Base-by-base conservation (phyloP, 306 rosid species). In the Senna tora region DNA sequence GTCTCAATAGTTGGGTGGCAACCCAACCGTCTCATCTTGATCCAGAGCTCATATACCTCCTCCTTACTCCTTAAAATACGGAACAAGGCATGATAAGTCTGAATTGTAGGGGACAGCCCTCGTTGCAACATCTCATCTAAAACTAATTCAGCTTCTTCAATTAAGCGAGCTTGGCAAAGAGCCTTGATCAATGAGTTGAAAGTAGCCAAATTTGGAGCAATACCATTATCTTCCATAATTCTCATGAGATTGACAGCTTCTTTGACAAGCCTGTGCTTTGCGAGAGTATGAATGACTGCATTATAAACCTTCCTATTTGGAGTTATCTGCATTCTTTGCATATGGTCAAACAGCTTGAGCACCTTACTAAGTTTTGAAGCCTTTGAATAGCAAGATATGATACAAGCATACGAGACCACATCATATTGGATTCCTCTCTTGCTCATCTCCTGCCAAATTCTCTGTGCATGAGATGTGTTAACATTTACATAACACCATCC, bases 401-500 rank as follows among this genome's bases (percentile, higher is more conserved):
- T 81, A 75, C 96, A 83, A 19, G 93, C 86, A 74, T 83, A 90
- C 0, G 98, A 93, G 70, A 90, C 71, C 33, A 79, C 97, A 73
- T 93, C 98, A 16, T 84, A 90, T 54, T 47, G 65, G 72, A 93
- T 73, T 55, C 92, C 80, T 56, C 90, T 83, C 76, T 69, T 85
- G 57, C 72, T 75, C 97, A 93, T 93, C 81, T 88, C 96, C 81
- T 65, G 75, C 98, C 97, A 93, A 74, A 90, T 71, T 73, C 97
- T 84, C 21, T 90, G 85, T 3, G 88, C 96, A 15, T 93, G 77
- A 12, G 80, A 79, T 2, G 87, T 58, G 80, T 96, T 85, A 17
- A 79, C 93, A 7, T 90, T 85, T 66, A 82, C 74, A 79, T 90
- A 90, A 32, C 93, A 83, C 98, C 98, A 93, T 69, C 98, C 97